These are phyloP conservation scores for Isabelozyma gotoi DNA, from an alignment of 805 yeast genomes.

Conservation along the genomic window DNA sequence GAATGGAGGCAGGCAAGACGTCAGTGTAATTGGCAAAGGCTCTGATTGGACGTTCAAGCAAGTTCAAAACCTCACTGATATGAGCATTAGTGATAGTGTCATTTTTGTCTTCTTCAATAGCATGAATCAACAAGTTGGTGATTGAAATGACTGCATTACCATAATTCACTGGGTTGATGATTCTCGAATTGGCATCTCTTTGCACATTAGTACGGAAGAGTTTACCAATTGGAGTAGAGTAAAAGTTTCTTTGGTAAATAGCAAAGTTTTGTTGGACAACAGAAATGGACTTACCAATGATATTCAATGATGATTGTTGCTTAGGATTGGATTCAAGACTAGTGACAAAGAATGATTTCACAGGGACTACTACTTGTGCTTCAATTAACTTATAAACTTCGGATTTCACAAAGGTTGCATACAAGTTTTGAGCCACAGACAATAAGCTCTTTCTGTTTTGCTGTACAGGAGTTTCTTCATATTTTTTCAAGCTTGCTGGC, in stretches of 20 bases:
- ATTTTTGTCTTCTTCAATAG: conserved; percentile 63
- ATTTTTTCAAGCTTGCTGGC: conserved; percentile 4
- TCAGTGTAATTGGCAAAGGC: conserved; percentile 38
- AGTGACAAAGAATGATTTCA: conserved; percentile 8
- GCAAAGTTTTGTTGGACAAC: conserved; percentile 4
- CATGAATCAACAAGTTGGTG: conserved; percentile 55
- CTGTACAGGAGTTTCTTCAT: conserved; percentile 1
- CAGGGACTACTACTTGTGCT: conserved; percentile 11
- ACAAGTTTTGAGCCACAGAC: not conserved
- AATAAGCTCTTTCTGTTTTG: not conserved
- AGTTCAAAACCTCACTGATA: conserved; percentile 57
- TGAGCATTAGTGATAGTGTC: conserved; percentile 50
- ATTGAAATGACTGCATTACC: conserved; percentile 66
- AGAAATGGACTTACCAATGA: not conserved
- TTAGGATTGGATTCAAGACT: not conserved
- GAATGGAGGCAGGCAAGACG: conserved; percentile 44
- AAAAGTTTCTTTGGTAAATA: conserved; percentile 21
- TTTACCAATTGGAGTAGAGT: conserved; percentile 32
- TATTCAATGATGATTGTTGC: conserved; percentile 1
- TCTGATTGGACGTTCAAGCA: conserved; percentile 58
- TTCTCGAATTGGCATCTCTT: conserved; percentile 59
- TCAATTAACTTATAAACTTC: conserved; percentile 8
- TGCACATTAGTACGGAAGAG: conserved; percentile 38
- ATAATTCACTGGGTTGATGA: conserved; percentile 55
- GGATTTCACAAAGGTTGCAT: conserved; percentile 2